Evolutionary conservation across 306 rosid genomes (phyloP), one percentile per base, ranked within the genome.

Genomic region (Crataegus laevigata): DNA sequence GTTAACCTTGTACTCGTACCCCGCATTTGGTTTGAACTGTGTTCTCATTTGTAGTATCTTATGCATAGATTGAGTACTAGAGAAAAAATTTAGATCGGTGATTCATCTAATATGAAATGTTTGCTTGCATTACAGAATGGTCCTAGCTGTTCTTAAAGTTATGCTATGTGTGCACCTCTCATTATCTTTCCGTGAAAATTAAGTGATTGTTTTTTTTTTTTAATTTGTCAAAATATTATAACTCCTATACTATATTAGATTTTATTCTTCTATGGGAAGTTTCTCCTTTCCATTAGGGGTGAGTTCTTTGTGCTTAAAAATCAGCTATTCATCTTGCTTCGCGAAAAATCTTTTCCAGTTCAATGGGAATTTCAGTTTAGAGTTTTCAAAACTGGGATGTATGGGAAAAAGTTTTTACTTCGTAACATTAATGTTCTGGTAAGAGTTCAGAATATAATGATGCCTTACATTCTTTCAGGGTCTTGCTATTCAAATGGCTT

Each of bases 401-500:
- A 28, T 1, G 51, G 70, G 54, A 24, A 29, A 4, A 13, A 8
- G 17, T 68, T 43, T 24, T 28, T 69, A 66, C 71, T 67, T 67
- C 6, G 19, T 22, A 43, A 24, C 55, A 40, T 8, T 68, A 42
- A 15, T 43, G 17, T 25, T 22, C 1, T 43, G 32, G 17, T 14
- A 26, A 3, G 25, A 34, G 28, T 68, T 24, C 21, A 3, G 34
- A 3, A 2, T 3, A 30, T 22, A 30, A 60, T n/a, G 66, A 40
- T 65, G 66, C 59, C 69, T 62, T 79, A 32, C 75, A 24, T 74
- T 29, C n/a, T 60, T 77, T 74, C 82, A 92, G 99, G 92, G 68
- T 89, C 97, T n/a, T 96, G 99, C 85, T 92, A 96, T 84, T 83
- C 92, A 10, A 60, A 79, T 76, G 25, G 17, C 73, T 85, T 96